phyloP scores from a whole-genome alignment of 1,284 basidiomycete species.

The Grifola frondosa region DNA sequence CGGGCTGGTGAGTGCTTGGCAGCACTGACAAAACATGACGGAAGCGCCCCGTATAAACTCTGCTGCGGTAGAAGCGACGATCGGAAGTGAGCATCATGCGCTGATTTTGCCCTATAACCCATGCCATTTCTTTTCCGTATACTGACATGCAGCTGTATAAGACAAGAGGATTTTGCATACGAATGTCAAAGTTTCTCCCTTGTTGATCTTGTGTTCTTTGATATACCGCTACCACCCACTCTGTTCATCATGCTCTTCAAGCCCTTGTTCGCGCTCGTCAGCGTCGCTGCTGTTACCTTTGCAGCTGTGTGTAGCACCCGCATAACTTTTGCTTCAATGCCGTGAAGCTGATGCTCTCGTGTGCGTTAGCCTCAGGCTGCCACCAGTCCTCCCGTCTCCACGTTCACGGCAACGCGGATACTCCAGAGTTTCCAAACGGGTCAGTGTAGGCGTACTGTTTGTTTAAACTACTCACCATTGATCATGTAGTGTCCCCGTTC shows the following conservation, averaged over 20 bases:
- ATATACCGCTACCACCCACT: background rate
- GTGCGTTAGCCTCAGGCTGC: conserved; percentile 3
- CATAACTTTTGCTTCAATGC: background rate
- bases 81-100: no score
- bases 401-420: conserved; percentile 15
- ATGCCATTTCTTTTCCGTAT: background rate
- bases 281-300: conserved; percentile 13
- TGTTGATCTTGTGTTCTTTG: background rate
- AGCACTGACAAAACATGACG: no score
- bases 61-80: no score
- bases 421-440: conserved; percentile 15
- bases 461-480: no score
- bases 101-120: conserved; percentile 7
- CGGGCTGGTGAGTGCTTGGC: no score
- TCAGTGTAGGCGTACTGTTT: no score
- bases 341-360: background rate
- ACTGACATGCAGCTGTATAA: background rate
- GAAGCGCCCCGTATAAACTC: no score
- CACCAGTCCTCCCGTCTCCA: background rate
- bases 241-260: conserved; percentile 17
- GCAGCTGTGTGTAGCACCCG: conserved; percentile 13
- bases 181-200: conserved; percentile 1
- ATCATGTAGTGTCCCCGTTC: no score
- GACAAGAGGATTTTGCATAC: background rate
- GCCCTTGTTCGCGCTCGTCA: conserved; percentile 14